Base-by-base conservation (phyloP, 768 basidiomycete species). In the Melanogaster broomeanus region DNA sequence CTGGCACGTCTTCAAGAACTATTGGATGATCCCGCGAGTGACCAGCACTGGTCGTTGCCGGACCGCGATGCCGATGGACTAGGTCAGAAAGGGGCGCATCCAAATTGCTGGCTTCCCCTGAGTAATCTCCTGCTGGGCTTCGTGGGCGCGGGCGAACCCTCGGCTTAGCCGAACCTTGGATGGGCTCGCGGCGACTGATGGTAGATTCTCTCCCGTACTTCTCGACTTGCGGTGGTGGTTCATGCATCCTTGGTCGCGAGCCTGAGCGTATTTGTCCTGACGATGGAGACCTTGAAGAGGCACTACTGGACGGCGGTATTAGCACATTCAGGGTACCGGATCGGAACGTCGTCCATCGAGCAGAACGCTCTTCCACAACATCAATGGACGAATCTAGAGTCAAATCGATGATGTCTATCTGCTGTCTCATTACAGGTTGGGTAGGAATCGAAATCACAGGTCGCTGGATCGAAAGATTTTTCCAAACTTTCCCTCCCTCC, bases 281-380 rank as follows among this genome's bases (percentile, higher is more conserved):
- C 16, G 48, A 39, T 21, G 38, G 47, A 18, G 18, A 9, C 19
- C n/a, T 31, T 11, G 38, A 45, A 16, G 33, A 12, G 25, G 18
- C 18, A 16, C 30, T 44, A 40, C 16, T 21, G 27, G 21, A 43
- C 30, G 37, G 41, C n/a, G 50, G 43, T 13, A 60, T 27, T n/a
- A 2, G 44, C 30, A 71, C 34, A 19, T 48, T 49, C 35, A 66
- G 25, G 27, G 27, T 18, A 16, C 68, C 68, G 7, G 68, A 70
- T 21, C 59, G 64, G 49, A 69, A 70, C 19, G 56, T 24, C 28
- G 33, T 53, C 64, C 60, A 61, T 28, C 62, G 55, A 52, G 22
- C n/a, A 37, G 42, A 21, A 30, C n/a, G n/a, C 11, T n/a, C 31
- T 44, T 45, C 38, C 4, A 11, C 28, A 6, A 16, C 22, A 9